Evolutionary conservation across 2,329 filamentous ascomycete genomes (phyloP).

Genomic region (Emmonsiellopsis sp.): DNA sequence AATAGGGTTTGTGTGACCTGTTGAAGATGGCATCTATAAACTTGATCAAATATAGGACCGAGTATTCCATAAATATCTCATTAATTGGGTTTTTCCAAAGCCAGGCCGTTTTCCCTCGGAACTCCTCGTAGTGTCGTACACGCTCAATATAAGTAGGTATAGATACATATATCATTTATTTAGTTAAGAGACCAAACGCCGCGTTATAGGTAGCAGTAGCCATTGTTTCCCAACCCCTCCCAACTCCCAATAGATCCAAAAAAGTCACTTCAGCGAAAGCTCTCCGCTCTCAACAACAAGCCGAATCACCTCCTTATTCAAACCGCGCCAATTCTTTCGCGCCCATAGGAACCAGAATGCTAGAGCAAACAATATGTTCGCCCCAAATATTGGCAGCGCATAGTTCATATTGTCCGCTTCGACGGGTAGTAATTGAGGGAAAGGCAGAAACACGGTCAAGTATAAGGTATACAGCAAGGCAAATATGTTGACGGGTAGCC

Average conservation of each 20-base stretch:
- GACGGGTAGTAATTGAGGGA: slow-evolving; percentile 25
- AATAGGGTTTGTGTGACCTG: too few relatives aligned
- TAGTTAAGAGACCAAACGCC: too few relatives aligned
- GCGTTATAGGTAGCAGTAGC: too few relatives aligned
- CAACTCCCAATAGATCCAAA: not conserved
- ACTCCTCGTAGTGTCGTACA: too few relatives aligned
- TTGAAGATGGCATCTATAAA: too few relatives aligned
- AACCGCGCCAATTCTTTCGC: slow-evolving; percentile 9
- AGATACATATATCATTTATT: too few relatives aligned
- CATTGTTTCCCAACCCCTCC: too few relatives aligned
- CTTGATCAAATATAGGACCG: too few relatives aligned
- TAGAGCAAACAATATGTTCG: slow-evolving; percentile 10
- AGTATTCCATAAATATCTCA: too few relatives aligned
- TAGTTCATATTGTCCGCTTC: slow-evolving; percentile 31
- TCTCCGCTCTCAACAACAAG: slow-evolving; percentile 12
- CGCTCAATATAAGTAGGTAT: too few relatives aligned
- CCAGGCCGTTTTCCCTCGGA: too few relatives aligned
- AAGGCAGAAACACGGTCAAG: slow-evolving; percentile 24
- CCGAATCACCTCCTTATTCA: slow-evolving; percentile 12
- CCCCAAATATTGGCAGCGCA: slow-evolving; percentile 23
- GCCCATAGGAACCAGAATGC: slow-evolving; percentile 10
- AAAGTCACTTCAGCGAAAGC: slow-evolving; percentile 8
- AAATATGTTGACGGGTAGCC: slow-evolving; percentile 25
- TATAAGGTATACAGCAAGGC: slow-evolving; percentile 25
- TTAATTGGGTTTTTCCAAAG: too few relatives aligned